Evolutionary conservation across 2,329 filamentous ascomycete genomes (phyloP).

Genomic region (Phialophora chinensis): DNA sequence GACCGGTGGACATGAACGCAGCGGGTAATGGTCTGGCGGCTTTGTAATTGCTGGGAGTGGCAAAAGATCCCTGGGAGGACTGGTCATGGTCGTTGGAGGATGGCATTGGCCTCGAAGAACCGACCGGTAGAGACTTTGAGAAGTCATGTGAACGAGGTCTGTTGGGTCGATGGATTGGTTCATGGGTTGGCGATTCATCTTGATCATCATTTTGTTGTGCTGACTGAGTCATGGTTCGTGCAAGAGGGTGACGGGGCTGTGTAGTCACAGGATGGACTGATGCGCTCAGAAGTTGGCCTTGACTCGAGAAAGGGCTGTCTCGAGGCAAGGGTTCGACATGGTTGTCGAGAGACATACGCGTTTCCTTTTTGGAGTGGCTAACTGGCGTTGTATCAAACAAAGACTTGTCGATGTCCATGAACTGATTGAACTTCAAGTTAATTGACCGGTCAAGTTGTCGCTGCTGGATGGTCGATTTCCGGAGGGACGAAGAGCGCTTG

Average conservation of each 20-base stretch:
- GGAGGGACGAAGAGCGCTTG: conserved; percentile 75
- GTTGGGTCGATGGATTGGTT: conserved; percentile 62
- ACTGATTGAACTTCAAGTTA: conserved; percentile 44
- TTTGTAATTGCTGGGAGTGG: conserved; percentile 79
- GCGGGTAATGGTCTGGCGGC: conserved; percentile 76
- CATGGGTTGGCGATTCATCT: conserved; percentile 73
- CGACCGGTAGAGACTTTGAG: conserved; percentile 76
- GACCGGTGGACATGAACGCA: conserved; percentile 90
- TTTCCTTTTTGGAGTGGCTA: conserved; percentile 64
- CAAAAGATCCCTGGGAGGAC: conserved; percentile 61
- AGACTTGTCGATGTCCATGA: conserved; percentile 54
- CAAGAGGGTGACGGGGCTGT: conserved; percentile 74
- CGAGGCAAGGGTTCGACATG: conserved; percentile 70
- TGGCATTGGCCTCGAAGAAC: conserved; percentile 62
- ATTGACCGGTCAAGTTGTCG: conserved; percentile 70
- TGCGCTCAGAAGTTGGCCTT: conserved; percentile 59
- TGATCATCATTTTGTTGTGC: conserved; percentile 79
- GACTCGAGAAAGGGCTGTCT: conserved; percentile 68
- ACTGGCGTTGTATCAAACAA: conserved; percentile 55
- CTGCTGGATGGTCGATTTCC: conserved; percentile 87
- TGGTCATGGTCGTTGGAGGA: conserved; percentile 36
- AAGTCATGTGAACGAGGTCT: conserved; percentile 40
- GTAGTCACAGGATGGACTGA: conserved; percentile 57
- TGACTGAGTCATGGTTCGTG: conserved; percentile 83
- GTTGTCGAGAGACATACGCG: conserved; percentile 79